Evolutionary conservation across 1,284 basidiomycete genomes (phyloP).

Genomic region (Papiliotrema nemorosa): DNA sequence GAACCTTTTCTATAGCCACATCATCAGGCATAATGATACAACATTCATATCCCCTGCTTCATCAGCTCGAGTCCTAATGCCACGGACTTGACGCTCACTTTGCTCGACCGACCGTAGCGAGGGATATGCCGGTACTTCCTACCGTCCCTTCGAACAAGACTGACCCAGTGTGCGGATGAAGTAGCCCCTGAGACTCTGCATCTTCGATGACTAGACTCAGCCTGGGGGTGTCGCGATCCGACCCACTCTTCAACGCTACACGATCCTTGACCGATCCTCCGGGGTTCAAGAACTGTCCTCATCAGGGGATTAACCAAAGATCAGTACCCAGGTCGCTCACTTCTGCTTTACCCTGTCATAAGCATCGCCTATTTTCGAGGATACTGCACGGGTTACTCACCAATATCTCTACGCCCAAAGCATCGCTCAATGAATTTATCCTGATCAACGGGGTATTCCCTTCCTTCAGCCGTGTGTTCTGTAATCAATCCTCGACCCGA

Average conservation of each 20-base stretch:
- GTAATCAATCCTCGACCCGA: neutral
- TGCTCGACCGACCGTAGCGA: constrained; percentile 86
- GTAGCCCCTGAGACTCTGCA: constrained; percentile 76
- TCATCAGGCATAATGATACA: constrained; percentile 89
- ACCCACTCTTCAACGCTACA: constrained; percentile 80
- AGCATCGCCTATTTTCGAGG: neutral
- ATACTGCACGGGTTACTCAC: constrained; percentile 41
- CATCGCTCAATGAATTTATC: constrained; percentile 85
- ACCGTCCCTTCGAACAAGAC: constrained; percentile 98
- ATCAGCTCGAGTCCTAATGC: constrained; percentile 5
- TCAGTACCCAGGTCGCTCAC: constrained; percentile 49
- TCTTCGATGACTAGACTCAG: constrained; percentile 74
- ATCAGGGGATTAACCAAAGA: neutral
- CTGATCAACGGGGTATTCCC: constrained; percentile 92
- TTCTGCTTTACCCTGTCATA: constrained; percentile 78
- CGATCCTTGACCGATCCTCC: constrained; percentile 98
- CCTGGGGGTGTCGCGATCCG: neutral
- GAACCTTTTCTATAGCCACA: constrained; percentile 83
- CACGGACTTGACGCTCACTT: constrained; percentile 55
- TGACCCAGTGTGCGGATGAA: constrained; percentile 83
- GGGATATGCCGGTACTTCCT: constrained; percentile 93
- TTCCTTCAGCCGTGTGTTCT: constrained; percentile 39
- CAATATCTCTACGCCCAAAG: constrained; percentile 87
- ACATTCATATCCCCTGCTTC: constrained; percentile 53
- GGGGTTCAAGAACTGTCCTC: constrained; percentile 78